Evolutionary conservation across 176 grass and related monocot species (phyloP).

Genomic region (Triticum urartu): DNA sequence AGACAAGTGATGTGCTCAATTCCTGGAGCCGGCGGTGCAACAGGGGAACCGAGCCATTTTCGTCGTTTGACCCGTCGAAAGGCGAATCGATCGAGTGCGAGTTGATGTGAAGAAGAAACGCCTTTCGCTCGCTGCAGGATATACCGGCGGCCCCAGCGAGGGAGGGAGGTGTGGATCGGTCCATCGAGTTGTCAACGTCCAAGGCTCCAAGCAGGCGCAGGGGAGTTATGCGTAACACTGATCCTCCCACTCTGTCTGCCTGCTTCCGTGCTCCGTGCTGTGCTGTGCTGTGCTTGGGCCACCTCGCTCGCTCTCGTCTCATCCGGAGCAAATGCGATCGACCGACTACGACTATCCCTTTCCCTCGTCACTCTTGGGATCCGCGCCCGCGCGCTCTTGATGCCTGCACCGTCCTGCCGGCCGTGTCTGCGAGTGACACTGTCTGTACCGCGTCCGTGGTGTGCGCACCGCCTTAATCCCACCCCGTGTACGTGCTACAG

Average conservation of each 20-base stretch:
- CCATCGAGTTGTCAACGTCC: conserved; percentile 39
- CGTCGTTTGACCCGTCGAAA: not conserved
- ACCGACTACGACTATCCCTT: conserved; percentile 2
- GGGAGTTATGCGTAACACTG: conserved; percentile 11
- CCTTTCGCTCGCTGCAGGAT: not conserved
- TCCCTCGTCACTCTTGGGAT: conserved; percentile 38
- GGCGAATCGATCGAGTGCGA: not conserved
- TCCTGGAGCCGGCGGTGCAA: not conserved
- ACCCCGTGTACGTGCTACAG: not conserved
- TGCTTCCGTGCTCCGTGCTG: no score
- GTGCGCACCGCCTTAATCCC: not conserved
- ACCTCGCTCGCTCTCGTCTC: not conserved
- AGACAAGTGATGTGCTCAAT: not conserved
- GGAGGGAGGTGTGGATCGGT: not conserved
- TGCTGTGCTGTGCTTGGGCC: not conserved
- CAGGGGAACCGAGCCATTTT: not conserved
- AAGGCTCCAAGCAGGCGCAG: not conserved
- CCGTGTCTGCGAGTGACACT: not conserved
- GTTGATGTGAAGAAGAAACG: not conserved
- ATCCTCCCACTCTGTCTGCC: conserved; percentile 27
- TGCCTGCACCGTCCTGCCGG: not conserved
- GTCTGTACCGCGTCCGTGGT: not conserved
- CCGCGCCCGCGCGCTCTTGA: not conserved
- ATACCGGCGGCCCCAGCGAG: not conserved
- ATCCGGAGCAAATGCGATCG: conserved; percentile 25